A percentile compares a stretch with the other conserved stretches of the same genome.
Conservation (phyloP, 805 yeast genomes). For the Clavispora asparagi region DNA sequence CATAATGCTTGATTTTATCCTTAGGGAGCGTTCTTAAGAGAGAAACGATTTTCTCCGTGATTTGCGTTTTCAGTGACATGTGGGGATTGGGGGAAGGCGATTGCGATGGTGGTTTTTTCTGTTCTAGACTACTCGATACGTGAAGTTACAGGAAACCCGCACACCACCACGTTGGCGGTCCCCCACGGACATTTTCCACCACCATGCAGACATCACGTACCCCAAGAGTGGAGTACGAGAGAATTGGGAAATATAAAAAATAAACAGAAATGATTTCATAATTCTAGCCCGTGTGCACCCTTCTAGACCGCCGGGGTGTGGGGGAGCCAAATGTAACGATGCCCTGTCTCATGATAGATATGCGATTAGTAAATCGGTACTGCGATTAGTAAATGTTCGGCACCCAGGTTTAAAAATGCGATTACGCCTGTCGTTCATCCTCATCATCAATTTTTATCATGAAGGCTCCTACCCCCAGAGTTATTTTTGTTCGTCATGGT, state of each 20-base stretch:
- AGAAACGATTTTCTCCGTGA: conserved; percentile 53
- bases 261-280: too few species aligned
- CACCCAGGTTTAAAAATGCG: neutral
- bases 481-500: conserved; percentile 74
- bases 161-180: neutral
- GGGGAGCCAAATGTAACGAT: neutral
- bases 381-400: neutral
- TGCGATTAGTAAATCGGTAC: neutral
- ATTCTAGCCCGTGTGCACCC: too few species aligned
- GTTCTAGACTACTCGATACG: neutral
- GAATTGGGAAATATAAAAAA: too few species aligned
- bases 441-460: neutral
- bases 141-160: neutral
- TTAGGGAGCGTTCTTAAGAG: conserved; percentile 60
- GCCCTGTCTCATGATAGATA: neutral
- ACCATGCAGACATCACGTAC: too few species aligned
- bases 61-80: conserved; percentile 32
- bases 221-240: too few species aligned
- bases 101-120: neutral
- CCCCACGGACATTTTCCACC: neutral
- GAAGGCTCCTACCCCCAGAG: conserved; percentile 48
- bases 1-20: conserved; percentile 62
- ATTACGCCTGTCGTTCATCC: neutral
- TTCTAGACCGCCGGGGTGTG: too few species aligned
- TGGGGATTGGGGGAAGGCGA: neutral